phyloP scores from a whole-genome alignment of 805 yeast species.

The Lipomyces sp. region DNA sequence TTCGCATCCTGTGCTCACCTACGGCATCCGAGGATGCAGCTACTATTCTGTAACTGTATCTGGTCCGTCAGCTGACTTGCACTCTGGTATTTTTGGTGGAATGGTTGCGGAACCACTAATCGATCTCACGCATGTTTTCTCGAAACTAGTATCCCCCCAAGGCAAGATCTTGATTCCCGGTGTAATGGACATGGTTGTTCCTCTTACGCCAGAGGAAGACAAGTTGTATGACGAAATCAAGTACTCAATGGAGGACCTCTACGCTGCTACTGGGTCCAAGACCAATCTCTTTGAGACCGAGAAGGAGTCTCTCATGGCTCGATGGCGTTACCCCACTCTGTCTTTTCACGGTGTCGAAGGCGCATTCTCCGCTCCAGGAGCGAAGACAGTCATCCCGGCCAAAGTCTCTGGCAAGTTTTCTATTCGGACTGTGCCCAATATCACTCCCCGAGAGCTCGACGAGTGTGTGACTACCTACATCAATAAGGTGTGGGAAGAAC shows the following conservation, averaged over 20 bases:
- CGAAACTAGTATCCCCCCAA: constrained; percentile 73
- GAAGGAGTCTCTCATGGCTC: constrained; percentile 88
- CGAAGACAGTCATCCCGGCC: constrained; percentile 97
- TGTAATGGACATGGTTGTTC: constrained; percentile 91
- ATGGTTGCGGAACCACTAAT: constrained; percentile 96
- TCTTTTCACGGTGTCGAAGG: constrained; percentile 98
- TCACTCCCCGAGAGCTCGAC: constrained; percentile 78
- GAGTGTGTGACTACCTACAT: constrained; percentile 75
- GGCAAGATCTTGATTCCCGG: constrained; percentile 92
- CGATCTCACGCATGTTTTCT: constrained; percentile 79
- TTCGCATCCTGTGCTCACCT: constrained; percentile 92
- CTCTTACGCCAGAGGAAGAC: constrained; percentile 75
- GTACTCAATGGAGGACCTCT: constrained; percentile 80
- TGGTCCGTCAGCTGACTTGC: constrained; percentile 97
- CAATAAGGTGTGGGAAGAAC: constrained; percentile 63
- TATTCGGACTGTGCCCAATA: constrained; percentile 96
- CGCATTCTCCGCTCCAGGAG: constrained; percentile 93
- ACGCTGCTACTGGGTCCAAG: constrained; percentile 85
- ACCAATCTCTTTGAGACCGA: constrained; percentile 78
- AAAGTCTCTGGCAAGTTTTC: constrained; percentile 93
- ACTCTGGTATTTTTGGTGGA: constrained; percentile 97
- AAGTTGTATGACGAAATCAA: constrained; percentile 83
- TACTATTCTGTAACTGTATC: constrained; percentile 80
- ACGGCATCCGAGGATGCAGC: constrained; percentile 95
- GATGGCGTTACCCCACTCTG: constrained; percentile 98